Evolutionary conservation across 2,329 filamentous ascomycete species (phyloP).

Genomic region (Fusarium pseudocircinatum): DNA sequence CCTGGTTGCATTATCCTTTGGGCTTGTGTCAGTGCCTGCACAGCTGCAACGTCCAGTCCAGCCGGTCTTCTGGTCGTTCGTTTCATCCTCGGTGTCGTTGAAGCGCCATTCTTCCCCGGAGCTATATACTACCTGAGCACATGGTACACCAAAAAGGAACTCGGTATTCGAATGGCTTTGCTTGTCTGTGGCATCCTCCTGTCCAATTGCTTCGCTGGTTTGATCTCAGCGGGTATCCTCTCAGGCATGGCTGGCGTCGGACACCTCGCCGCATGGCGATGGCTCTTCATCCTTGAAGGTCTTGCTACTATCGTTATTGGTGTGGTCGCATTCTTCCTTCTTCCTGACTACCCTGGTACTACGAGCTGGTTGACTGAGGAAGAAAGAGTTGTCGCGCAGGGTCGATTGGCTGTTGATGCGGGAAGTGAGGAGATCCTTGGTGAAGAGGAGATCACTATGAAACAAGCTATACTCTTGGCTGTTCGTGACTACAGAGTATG

Average conservation of each 20-base stretch:
- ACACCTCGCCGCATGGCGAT: not conserved
- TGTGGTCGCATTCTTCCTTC: not conserved
- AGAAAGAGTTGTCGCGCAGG: not conserved
- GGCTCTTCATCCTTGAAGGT: not conserved
- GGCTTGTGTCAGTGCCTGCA: not conserved
- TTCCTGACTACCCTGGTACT: not conserved
- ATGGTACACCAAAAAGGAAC: not conserved
- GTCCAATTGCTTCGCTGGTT: not conserved
- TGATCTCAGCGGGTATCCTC: not conserved
- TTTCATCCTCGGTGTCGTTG: not conserved
- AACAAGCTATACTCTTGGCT: not conserved
- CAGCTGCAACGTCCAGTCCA: not conserved
- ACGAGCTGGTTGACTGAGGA: not conserved
- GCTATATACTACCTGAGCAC: not conserved
- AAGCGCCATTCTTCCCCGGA: not conserved
- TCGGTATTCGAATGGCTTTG: not conserved
- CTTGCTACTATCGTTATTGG: not conserved
- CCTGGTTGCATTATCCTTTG: not conserved
- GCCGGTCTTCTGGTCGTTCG: not conserved
- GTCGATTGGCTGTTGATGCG: not conserved
- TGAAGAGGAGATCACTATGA: not conserved
- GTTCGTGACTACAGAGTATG: not conserved
- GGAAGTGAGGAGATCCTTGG: not conserved
- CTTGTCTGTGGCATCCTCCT: not conserved
- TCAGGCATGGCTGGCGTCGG: not conserved